Percentiles rank a stretch among this genome's conserved stretches.
Conservation (phyloP, 1,139 yeast genomes). For the Taiozyma sp. region DNA sequence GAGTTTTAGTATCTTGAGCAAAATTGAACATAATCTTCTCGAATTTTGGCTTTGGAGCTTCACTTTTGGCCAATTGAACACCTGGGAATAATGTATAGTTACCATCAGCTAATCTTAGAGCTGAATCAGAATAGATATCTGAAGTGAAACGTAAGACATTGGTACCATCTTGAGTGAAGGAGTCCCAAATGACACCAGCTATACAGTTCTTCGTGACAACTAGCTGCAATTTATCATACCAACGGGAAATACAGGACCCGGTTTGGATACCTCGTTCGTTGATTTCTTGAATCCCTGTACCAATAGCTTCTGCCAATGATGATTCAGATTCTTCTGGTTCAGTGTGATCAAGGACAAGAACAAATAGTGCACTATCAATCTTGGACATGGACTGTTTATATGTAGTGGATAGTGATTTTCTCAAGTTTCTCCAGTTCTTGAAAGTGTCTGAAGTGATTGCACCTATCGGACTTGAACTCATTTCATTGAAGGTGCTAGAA, state of each 20-base stretch:
- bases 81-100: conserved; percentile 43
- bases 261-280: conserved; percentile 54
- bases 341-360: conserved; percentile 65
- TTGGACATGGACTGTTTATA: conserved; percentile 39
- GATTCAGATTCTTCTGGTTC: conserved; percentile 39
- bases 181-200: conserved; percentile 75
- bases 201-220: conserved; percentile 66
- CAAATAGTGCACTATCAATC: conserved; percentile 64
- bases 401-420: conserved; percentile 41
- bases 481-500: conserved; percentile 34
- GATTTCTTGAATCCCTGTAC: conserved; percentile 62
- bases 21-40: conserved; percentile 43
- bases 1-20: conserved; percentile 43
- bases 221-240: conserved; percentile 75
- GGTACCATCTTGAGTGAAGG: conserved; percentile 76
- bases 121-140: conserved; percentile 72
- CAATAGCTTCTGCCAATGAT: conserved; percentile 38
- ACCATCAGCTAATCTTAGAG: conserved; percentile 69
- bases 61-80: conserved; percentile 12
- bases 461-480: conserved; percentile 57
- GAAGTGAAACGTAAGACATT: conserved; percentile 69
- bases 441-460: conserved; percentile 66
- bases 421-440: conserved; percentile 56
- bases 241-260: conserved; percentile 74
- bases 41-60: conserved; percentile 36